Base-by-base conservation (phyloP, 495 filamentous ascomycete genomes). In the Astrothelium subdiscretum region DNA sequence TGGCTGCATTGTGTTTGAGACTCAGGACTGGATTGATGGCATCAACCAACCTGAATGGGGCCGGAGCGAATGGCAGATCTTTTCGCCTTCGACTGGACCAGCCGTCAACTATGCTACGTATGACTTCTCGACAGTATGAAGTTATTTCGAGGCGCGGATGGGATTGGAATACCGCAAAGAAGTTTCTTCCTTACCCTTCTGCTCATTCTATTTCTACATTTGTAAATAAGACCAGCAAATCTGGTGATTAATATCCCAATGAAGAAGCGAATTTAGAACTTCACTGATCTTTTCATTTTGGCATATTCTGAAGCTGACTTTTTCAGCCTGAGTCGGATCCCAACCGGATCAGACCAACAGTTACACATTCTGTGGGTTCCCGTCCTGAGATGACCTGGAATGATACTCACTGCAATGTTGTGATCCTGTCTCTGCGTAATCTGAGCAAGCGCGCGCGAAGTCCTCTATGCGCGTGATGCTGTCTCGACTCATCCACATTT, bases 11-110 rank as follows among this genome's bases (percentile, higher is more conserved):
- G 87, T 90, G 29, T 78, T 91, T 66, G 79, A 83, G 69, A 73
- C 77, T 4, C 79, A 82, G 67, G 78, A 86, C 69, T 92, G 84
- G 83, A 91, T 92, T 68, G 88, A 90, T 68, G 87, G 77, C 26
- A 89, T 92, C 74, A 91, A 91, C 72, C 76, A 91, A 62, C 88
- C 88, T 8, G 76, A 88, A 71, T 92, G 89, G 89, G 85, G 83
- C 13, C 80, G 67, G 29, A 29, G 62, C 42, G 51, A 64, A 38
- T 68, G 61, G 61, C 67, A 68, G 61, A 63, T 68, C 59, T 68
- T 32, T 58, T 54, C 64, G 2, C 64, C 67, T 1, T 64, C 64
- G 18, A 62, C 61, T 26, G 51, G 48, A 63, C 67, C 67, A 8
- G 58, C 59, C 22, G 24, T 68, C 52, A 68, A 68, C 59, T 68